Evolutionary conservation across 257 asterid genomes (phyloP).

Genomic region (Gentiana macrophylla): DNA sequence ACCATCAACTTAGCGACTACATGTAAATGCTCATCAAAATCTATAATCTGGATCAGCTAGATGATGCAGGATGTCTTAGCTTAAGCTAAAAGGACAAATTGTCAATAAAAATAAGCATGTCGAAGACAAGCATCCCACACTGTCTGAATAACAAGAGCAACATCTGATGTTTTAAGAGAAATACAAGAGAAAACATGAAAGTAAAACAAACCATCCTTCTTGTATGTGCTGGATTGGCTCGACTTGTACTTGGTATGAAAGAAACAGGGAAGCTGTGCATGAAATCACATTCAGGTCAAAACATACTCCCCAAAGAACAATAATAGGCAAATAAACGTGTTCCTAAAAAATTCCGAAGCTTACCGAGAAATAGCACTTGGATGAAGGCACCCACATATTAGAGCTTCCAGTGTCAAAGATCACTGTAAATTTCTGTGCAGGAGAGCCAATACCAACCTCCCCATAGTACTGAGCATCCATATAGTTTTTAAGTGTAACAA

Average conservation of each 20-base stretch:
- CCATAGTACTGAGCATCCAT: constrained; percentile 98
- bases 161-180: not conserved
- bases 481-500: constrained; percentile 73
- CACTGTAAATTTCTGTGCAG: constrained; percentile 86
- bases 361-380: constrained; percentile 89
- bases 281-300: constrained; percentile 1
- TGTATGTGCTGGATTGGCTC: constrained; percentile 56
- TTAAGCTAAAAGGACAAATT: not conserved
- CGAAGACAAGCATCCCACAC: no score
- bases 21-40: not conserved
- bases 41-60: not conserved
- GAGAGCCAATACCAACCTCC: constrained; percentile 81
- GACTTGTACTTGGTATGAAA: constrained; percentile 84
- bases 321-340: not conserved
- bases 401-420: constrained; percentile 97
- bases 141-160: not conserved
- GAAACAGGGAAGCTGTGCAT: constrained; percentile 70
- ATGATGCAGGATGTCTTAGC: no score
- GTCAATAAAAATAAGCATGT: not conserved
- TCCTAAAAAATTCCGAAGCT: constrained; percentile 15
- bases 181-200: not conserved
- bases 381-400: constrained; percentile 92
- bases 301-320: not conserved
- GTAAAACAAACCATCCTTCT: constrained; percentile 61
- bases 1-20: not conserved